Conservation (phyloP, 768 basidiomycete genomes). For the Phylloporus sp. region DNA sequence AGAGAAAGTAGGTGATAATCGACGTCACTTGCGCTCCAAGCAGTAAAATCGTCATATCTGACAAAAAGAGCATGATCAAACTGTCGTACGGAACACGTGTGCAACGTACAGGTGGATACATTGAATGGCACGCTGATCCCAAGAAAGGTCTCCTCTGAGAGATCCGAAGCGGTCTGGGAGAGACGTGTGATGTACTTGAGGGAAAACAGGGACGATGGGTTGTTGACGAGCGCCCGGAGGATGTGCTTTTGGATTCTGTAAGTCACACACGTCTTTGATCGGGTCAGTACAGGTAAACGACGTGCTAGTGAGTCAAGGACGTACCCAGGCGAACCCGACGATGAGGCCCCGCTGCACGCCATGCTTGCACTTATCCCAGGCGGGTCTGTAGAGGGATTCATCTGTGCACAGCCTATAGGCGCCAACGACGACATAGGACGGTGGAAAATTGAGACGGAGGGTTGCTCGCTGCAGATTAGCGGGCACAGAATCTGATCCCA, state of each 20-base stretch:
- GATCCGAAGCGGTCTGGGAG: conserved; percentile 25
- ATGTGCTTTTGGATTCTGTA: conserved; percentile 70
- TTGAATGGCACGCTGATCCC: conserved; percentile 65
- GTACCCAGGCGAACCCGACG: conserved; percentile 70
- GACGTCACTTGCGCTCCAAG: conserved; percentile 69
- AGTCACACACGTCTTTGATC: conserved; percentile 54
- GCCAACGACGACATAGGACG: conserved; percentile 82
- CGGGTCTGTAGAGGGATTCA: conserved; percentile 60
- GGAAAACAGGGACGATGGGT: conserved; percentile 28
- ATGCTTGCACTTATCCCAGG: conserved; percentile 84
- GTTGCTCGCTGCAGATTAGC: conserved; percentile 48
- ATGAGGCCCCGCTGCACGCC: conserved; percentile 65
- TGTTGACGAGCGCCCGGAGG: conserved; percentile 38
- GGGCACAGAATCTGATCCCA: conserved; percentile 35
- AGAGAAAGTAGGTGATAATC: conserved; percentile 80
- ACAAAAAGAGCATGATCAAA: background rate
- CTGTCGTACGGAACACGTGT: background rate
- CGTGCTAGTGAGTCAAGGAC: conserved; percentile 12
- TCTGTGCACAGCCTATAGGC: conserved; percentile 81
- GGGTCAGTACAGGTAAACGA: background rate
- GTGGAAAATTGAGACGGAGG: conserved; percentile 67
- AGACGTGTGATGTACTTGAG: conserved; percentile 25
- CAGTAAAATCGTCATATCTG: conserved; percentile 74
- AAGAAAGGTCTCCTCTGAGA: conserved; percentile 51
- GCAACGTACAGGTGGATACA: conserved; percentile 59